Base-by-base conservation (phyloP, 1,284 basidiomycete genomes). In the Dichomitus squalens region DNA sequence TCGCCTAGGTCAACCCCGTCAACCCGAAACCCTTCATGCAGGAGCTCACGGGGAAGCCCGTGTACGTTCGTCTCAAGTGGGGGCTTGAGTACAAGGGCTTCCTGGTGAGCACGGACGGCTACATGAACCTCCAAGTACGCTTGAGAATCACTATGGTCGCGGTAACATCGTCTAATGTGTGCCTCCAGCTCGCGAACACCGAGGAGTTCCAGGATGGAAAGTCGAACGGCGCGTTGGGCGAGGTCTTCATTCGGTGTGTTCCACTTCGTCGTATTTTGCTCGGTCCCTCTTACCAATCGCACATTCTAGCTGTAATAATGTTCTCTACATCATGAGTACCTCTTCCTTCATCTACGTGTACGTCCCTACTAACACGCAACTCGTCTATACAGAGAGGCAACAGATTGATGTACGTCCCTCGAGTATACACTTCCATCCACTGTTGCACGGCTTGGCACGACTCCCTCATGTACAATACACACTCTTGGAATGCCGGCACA, bases 11-110 rank as follows among this genome's bases (percentile, higher is more conserved):
- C 70, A 86, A 88, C 68, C 96, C 96, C 64, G 94, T 98, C 68
- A 99, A 99, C 77, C 96, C 97, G 18, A 98, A 98, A 78, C 97
- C 97, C 7, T 99, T 99, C 79, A 85, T 99, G 69, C 95, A 98
- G 78, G 94, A 97, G 75, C 87, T 98, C 68, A 98, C 96, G 25
- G 97, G 97, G 68, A 98, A 99, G 82, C 91, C 92, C 44, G 94
- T 98, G 49, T 91, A 88, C 69, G 96, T 99, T 58, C 86, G 88
- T 60, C 85, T 99, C 72, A 99, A 99, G 80, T 99, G 97, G 97
- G 97, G 97, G 61, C 83, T 98, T 62, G 96, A 98, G 75, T 99
- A 99, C 84, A 98, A 96, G 80, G 96, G 97, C 48, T 99, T 96
- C 79, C 84, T 99, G 60, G 96, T 99, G 65, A 96, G 93, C 72